These are phyloP conservation scores for Colletotrichum tamarilloi DNA, from an alignment of 2,329 filamentous ascomycete genomes.

Conservation along the genomic window DNA sequence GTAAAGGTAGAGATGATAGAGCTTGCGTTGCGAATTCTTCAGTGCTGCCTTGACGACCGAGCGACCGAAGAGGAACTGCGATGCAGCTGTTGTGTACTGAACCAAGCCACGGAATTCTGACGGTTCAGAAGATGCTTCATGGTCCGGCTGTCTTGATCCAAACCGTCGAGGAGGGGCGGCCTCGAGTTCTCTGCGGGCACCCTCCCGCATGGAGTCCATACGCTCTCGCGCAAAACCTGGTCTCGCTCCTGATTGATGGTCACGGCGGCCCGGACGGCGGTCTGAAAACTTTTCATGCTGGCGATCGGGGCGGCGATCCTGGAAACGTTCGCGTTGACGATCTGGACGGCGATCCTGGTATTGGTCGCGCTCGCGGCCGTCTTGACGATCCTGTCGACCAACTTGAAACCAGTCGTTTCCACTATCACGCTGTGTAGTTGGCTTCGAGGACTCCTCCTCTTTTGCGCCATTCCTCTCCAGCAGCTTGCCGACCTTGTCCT, in stretches of 20 bases:
- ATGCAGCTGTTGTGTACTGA: slow-evolving; percentile 82
- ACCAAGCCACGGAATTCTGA: slow-evolving; percentile 37
- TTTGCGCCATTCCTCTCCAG: slow-evolving; percentile 24
- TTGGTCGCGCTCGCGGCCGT: background rate
- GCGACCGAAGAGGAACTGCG: slow-evolving; percentile 90
- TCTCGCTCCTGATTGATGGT: background rate
- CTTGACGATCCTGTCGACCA: background rate
- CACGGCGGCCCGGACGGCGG: background rate
- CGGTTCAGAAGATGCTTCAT: background rate
- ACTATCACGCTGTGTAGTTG: background rate
- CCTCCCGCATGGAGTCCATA: slow-evolving; percentile 12
- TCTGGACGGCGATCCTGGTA: background rate
- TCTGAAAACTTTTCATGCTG: background rate
- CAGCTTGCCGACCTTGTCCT: slow-evolving; percentile 41
- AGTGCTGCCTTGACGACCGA: slow-evolving; percentile 86
- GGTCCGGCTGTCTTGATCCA: background rate
- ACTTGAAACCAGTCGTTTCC: background rate
- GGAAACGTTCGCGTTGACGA: background rate
- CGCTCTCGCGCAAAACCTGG: background rate
- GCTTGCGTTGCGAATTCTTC: slow-evolving; percentile 70
- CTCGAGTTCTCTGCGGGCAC: slow-evolving; percentile 15
- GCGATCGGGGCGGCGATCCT: background rate
- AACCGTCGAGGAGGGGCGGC: background rate
- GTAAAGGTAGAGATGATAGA: slow-evolving; percentile 88
- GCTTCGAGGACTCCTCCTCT: background rate